A percentile compares a stretch with the other conserved stretches of the same genome.
Conservation (phyloP, 352 stramenopile genomes). For the Globisporangium recalcitrans region DNA sequence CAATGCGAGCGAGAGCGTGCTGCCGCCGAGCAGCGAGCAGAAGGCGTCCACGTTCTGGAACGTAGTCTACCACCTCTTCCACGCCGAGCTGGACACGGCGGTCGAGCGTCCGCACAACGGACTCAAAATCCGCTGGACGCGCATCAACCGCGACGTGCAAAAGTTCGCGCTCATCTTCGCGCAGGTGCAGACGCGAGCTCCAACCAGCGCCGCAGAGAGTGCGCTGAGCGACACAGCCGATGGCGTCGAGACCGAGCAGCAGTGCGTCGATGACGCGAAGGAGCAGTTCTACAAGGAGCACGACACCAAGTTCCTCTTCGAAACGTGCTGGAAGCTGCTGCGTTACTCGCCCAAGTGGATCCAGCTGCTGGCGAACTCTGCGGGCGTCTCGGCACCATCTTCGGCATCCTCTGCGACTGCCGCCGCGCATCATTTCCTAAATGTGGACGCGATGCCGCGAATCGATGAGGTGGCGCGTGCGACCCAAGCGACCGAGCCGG, state of each 20-base stretch:
- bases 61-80: slow-evolving; percentile 60
- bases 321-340: slow-evolving; percentile 62
- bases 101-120: slow-evolving; percentile 63
- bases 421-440: slow-evolving; percentile 4
- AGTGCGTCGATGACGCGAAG: slow-evolving; percentile 51
- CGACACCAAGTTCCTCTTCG: slow-evolving; percentile 60
- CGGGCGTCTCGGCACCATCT: slow-evolving; percentile 18
- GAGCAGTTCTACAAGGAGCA: slow-evolving; percentile 45
- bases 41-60: slow-evolving; percentile 66
- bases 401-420: slow-evolving; percentile 1
- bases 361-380: slow-evolving; percentile 48
- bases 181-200: slow-evolving; percentile 25
- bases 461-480: slow-evolving; percentile 9
- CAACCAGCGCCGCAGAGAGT: not conserved
- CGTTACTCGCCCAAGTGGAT: slow-evolving; percentile 61
- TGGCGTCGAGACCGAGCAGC: slow-evolving; percentile 21
- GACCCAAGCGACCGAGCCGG: slow-evolving; percentile 1
- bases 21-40: slow-evolving; percentile 32
- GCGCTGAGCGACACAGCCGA: not conserved
- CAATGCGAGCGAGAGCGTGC: slow-evolving; percentile 40
- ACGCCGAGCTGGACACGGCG: slow-evolving; percentile 47
- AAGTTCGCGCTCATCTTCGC: slow-evolving; percentile 54
- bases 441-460: slow-evolving; percentile 4
- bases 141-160: slow-evolving; percentile 76
- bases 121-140: slow-evolving; percentile 78